Conservation (phyloP, 2,329 filamentous ascomycete species). For the Colletotrichum magnum region DNA sequence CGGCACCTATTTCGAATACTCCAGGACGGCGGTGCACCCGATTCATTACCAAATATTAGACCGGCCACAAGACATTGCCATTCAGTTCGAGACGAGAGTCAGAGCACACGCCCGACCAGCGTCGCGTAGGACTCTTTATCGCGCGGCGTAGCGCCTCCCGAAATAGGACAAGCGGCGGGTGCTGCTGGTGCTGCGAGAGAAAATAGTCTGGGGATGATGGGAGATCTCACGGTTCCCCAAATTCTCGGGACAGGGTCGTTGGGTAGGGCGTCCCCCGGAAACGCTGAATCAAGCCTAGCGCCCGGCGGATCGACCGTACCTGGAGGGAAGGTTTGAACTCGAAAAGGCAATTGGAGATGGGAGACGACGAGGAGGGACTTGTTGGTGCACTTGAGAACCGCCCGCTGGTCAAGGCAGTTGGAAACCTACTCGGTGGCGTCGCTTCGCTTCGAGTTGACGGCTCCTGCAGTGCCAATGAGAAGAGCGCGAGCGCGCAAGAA, state of each 20-base stretch:
- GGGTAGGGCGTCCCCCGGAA: constrained; percentile 28
- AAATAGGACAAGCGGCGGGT: constrained; percentile 17
- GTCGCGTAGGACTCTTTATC: not conserved
- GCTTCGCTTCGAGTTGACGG: constrained; percentile 4
- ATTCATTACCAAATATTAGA: too few relatives aligned
- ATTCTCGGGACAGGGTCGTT: constrained; percentile 30
- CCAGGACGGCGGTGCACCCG: too few relatives aligned
- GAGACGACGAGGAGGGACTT: not conserved
- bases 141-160: constrained; percentile 13
- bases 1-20: not conserved
- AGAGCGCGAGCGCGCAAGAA: not conserved
- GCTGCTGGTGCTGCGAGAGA: not conserved
- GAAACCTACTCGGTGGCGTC: constrained; percentile 22
- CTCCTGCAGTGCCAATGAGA: constrained; percentile 16
- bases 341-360: constrained; percentile 28
- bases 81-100: not conserved
- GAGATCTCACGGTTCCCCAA: constrained; percentile 37
- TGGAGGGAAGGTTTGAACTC: constrained; percentile 24
- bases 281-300: constrained; percentile 32
- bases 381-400: not conserved
- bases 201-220: constrained; percentile 20
- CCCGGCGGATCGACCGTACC: constrained; percentile 26
- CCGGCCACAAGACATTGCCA: not conserved
- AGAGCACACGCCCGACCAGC: not conserved
- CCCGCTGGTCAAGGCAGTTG: constrained; percentile 1